Evolutionary conservation across 179 eudicot species (phyloP), one percentile per base, ranked within the genome.

Genomic region (Beta corolliflora): DNA sequence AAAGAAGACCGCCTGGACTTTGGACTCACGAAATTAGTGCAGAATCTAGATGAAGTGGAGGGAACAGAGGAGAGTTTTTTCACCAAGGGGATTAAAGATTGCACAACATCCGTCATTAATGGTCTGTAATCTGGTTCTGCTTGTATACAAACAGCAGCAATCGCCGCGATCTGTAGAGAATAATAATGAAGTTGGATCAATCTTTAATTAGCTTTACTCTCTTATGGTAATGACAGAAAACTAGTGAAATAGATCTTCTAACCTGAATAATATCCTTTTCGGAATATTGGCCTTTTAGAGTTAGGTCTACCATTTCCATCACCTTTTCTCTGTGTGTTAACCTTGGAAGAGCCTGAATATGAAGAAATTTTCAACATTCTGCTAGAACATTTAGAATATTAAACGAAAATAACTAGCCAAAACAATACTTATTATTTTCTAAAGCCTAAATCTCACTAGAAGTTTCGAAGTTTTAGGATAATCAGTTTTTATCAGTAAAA

Each of bases 101-200:
- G 99, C 82, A 95, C 99, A 7, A 95, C 92, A 72, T 95, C 99
- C 21, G 99, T 93, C 92, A 95, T 95, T 50, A 95, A 81, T 44
- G 97, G 99, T 68, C 98, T 95, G 93, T n/a, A 60, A 93, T n/a
- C 97, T 65, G 99, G 93, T 85, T 95, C 99, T 46, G 94, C 86
- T 82, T 95, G 99, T 82, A 95, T 91, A 70, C 99, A 96, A 83
- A 96, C 92, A 31, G 99, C 99, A n/a, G 45, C 99, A 73, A 96
- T 96, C 7, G 99, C 99, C 21, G 99, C 98, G 21, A 96, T 80
- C 99, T 95, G 92, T 77, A 58, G 63, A 15, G 23, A 77, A 69
- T 16, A 81, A 61, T 29, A 68, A 36, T 23, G 66, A 15, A 50
- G 14, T 76, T 11, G 58, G 54, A 60, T 76, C 31, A 83, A 11